Base-by-base conservation (phyloP, 2,329 filamentous ascomycete species). In the Dactylonectria estremocensis region DNA sequence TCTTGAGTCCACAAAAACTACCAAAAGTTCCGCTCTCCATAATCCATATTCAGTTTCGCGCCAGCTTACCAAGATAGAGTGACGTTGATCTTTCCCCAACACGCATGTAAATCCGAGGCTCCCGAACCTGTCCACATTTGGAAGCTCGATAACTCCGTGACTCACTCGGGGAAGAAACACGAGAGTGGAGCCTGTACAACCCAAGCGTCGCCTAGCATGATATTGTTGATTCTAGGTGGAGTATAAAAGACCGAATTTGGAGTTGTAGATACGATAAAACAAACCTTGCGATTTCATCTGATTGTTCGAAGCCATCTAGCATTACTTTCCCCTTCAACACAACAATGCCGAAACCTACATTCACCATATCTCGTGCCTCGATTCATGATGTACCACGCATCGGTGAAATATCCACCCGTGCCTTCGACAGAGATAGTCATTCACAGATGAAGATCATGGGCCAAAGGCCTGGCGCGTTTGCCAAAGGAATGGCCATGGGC, bases 381-480 rank as follows among this genome's bases (percentile, higher is more conserved):
- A 14, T 28, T 5, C 14, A 16, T 24, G 53, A 56, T 8, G 53
- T 45, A 8, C 20, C 53, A 5, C 53, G 53, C 1, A 33, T 56
- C 2, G 53, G 53, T 3, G 53, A 56, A 20, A 56, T 56, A 10
- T 56, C 35, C 20, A 45, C 20, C 6, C 53, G 35, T 35, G 73
- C 78, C 9, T 82, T 82, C 45, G 66, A 71, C 28, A 63, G 63
- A 10, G 81, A 82, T 61, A 72, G 78, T 18, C 78, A 82, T 49
- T 81, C 80, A 2, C 71, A 79, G 70, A 79, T 82, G 76, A 82
- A 82, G 63, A 74, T 72, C 6, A 70, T 75, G 40, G 72, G 75
- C 60, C 69, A 74, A 50, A 68, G 72, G 24, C 73, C 78, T 3
- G 77, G 75, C 53, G 69, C 73, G 11, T 79, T 80, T 60, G 72